Evolutionary conservation across 1,139 yeast genomes (phyloP).

Genomic region (Kluyveromyces sp.): DNA sequence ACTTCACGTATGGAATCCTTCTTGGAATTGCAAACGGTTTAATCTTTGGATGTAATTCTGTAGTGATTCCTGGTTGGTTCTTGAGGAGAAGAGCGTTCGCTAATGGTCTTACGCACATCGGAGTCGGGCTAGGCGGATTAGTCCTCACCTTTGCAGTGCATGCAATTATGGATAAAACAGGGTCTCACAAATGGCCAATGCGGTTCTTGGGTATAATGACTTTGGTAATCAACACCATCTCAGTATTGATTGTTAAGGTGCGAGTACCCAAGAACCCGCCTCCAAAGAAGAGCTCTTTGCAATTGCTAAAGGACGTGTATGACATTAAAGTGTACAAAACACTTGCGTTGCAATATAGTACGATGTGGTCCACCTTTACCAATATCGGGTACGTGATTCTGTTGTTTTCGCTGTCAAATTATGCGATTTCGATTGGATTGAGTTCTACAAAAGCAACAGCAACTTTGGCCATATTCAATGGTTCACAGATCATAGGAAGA

Average conservation of each 20-base stretch:
- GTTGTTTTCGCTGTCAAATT: slow-evolving; percentile 46
- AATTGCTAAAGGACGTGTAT: slow-evolving; percentile 23
- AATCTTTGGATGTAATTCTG: slow-evolving; percentile 47
- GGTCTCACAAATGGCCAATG: slow-evolving; percentile 53
- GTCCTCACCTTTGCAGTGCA: slow-evolving; percentile 46
- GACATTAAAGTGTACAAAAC: slow-evolving; percentile 22
- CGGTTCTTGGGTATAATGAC: slow-evolving; percentile 46
- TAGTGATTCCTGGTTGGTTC: slow-evolving; percentile 60
- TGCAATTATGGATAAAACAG: slow-evolving; percentile 40
- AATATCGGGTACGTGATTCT: slow-evolving; percentile 43
- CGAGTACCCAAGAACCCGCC: slow-evolving; percentile 26
- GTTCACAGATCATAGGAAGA: slow-evolving; percentile 49
- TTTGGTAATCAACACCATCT: slow-evolving; percentile 36
- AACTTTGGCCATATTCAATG: slow-evolving; percentile 45
- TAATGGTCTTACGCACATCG: slow-evolving; percentile 52
- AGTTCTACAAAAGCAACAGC: slow-evolving; percentile 41
- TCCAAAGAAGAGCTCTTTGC: slow-evolving; percentile 18
- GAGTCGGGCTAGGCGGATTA: slow-evolving; percentile 64
- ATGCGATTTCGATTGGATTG: slow-evolving; percentile 45
- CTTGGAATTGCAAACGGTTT: slow-evolving; percentile 48
- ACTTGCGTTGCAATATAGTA: slow-evolving; percentile 34
- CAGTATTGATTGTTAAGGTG: slow-evolving; percentile 25
- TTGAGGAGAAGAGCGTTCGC: slow-evolving; percentile 50
- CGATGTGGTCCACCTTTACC: slow-evolving; percentile 36
- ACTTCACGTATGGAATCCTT: slow-evolving; percentile 48